These are phyloP conservation scores for Pseudogymnoascus sp. DNA, from an alignment of 2,329 filamentous ascomycete genomes.

Conservation along the genomic window DNA sequence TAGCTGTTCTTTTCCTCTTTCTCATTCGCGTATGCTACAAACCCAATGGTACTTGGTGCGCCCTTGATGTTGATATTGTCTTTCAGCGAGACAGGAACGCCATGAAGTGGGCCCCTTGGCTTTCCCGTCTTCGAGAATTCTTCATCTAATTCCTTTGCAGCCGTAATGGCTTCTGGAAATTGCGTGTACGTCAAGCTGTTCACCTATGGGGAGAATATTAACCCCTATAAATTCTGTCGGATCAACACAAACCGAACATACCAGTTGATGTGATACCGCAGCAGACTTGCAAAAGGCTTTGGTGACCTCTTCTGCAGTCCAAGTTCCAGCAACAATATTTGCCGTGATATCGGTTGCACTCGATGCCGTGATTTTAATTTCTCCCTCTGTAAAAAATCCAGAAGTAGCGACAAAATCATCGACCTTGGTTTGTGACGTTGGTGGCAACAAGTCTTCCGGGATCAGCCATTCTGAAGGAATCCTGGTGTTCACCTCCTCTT, in stretches of 20 bases:
- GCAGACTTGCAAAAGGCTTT: constrained; percentile 49
- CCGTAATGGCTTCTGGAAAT: constrained; percentile 39
- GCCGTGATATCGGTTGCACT: constrained; percentile 29
- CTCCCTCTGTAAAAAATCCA: constrained; percentile 30
- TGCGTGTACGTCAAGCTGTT: constrained; percentile 40
- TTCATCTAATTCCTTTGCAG: constrained; percentile 40
- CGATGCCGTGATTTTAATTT: constrained; percentile 41
- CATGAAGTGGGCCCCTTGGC: constrained; percentile 53
- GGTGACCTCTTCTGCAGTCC: constrained; percentile 46
- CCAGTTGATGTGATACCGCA: constrained; percentile 48
- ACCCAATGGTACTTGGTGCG: constrained; percentile 46
- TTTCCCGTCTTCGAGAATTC: constrained; percentile 32
- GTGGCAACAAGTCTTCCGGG: background rate
- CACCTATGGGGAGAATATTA: constrained; percentile 28
- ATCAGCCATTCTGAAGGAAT: constrained; percentile 9
- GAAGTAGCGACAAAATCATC: constrained; percentile 15
- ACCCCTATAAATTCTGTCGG: background rate
- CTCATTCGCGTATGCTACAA: constrained; percentile 46
- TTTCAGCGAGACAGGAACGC: constrained; percentile 51
- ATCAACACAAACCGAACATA: background rate
- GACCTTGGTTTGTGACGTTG: background rate
- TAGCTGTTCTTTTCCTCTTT: constrained; percentile 35
- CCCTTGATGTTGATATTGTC: constrained; percentile 51
- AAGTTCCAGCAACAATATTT: constrained; percentile 32
- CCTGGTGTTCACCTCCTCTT: background rate